Evolutionary conservation across 192 early-diverging fungal genomes (phyloP).

Genomic region (Backusella morwellensis): DNA sequence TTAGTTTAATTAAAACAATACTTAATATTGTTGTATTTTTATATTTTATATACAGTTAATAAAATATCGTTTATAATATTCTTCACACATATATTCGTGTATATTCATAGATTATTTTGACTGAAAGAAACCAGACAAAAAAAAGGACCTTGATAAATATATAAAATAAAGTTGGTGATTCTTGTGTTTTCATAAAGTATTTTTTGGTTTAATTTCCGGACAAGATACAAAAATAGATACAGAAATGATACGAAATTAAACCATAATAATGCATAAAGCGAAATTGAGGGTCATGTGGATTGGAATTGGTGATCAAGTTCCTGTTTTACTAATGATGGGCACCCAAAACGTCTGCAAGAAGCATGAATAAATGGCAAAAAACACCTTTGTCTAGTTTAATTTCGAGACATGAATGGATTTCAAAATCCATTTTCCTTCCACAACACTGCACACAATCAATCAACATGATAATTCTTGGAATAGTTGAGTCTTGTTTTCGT

Average conservation of each 20-base stretch:
- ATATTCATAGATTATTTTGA: neutral
- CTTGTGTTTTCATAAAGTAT: neutral
- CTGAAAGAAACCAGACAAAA: neutral
- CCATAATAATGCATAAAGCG: neutral
- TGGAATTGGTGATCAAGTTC: neutral
- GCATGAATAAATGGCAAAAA: neutral
- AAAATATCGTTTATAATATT: neutral
- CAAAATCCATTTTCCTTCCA: no score
- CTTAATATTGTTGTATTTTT: neutral
- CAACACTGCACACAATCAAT: no score
- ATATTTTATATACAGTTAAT: neutral
- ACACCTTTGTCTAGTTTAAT: neutral
- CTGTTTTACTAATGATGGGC: neutral
- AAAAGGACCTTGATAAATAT: neutral
- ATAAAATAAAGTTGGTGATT: neutral
- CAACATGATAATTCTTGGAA: neutral
- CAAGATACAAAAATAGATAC: neutral
- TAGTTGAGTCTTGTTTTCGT: neutral
- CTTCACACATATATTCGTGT: neutral
- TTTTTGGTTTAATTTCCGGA: neutral
- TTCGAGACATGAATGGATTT: neutral
- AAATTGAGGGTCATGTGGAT: neutral
- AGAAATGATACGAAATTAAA: neutral
- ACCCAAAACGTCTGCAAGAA: neutral
- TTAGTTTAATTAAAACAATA: neutral